Conservation (phyloP, 2,329 filamentous ascomycete genomes). For the Fusarium sp. region DNA sequence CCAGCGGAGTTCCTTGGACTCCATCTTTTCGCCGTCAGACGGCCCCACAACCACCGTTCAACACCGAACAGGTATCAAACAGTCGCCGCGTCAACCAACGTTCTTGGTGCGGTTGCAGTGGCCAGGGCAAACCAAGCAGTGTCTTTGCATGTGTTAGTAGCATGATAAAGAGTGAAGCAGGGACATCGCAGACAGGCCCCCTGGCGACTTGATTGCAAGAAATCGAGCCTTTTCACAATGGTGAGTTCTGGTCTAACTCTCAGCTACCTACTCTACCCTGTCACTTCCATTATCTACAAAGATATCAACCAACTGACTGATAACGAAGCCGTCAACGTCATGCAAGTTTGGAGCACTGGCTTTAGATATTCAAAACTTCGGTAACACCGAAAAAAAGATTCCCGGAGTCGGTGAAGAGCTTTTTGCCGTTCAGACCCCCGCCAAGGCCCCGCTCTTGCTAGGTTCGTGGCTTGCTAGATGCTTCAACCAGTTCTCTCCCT, state of each 20-base stretch:
- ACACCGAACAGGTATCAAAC: background rate
- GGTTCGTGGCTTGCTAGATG: slow-evolving; percentile 10
- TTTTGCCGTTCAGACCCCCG: slow-evolving; percentile 1
- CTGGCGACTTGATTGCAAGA: background rate
- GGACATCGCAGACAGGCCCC: background rate
- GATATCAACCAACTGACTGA: background rate
- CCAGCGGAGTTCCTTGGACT: slow-evolving; percentile 6
- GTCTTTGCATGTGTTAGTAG: background rate
- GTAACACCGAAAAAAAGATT: slow-evolving; percentile 16
- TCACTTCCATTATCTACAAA: background rate
- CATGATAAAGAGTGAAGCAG: background rate
- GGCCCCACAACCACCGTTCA: slow-evolving; percentile 22
- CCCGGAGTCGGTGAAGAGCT: slow-evolving; percentile 20
- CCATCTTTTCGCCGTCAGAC: slow-evolving; percentile 30
- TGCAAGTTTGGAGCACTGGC: background rate
- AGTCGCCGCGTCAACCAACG: slow-evolving; percentile 8
- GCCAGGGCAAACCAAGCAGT: background rate
- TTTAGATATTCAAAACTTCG: slow-evolving; percentile 2
- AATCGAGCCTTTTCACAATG: background rate
- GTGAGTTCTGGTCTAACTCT: background rate
- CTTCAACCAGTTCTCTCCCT: slow-evolving; percentile 12
- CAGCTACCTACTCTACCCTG: background rate
- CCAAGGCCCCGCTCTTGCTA: slow-evolving; percentile 19
- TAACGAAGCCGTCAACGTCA: slow-evolving; percentile 4
- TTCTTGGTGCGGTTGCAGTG: slow-evolving; percentile 13